Base-by-base conservation (phyloP, 108 stramenopile genomes). In the Nitzschia palea region DNA sequence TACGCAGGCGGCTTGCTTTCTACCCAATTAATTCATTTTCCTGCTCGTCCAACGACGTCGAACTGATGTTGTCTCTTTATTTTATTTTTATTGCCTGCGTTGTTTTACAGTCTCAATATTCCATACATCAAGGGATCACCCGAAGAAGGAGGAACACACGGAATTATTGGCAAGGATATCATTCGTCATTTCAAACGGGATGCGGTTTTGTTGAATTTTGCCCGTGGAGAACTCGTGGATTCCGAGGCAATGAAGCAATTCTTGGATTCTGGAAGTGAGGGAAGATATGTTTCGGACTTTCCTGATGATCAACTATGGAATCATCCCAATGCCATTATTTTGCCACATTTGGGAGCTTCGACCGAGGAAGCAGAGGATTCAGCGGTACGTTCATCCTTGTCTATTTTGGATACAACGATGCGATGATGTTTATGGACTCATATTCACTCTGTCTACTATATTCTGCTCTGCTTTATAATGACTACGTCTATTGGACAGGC, bases 201-300 rank as follows among this genome's bases (percentile, higher is more conserved):
- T 67, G 88, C 86, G 26, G 76, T 79, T n/a, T 62, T 94, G 30
- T 43, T 94, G 42, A 94, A 94, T 81, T 94, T 88, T 81, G 89
- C 93, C 23, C 86, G 93, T 60, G 93, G 93, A 2, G 93, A 88
- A 63, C 47, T 94, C 22, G 88, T 94, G 1, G 86, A 94, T 66
- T 84, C 84, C 15, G 74, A 53, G 12, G 93, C 86, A 25, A 78
- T 94, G 74, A 85, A 85, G 65, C 80, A 71, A 20, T 86, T 81
- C 73, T 55, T 89, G 42, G 86, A 94, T 50, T 25, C 52, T 17
- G 72, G 79, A 25, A 68, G 67, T 14, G 74, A 73, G 14, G 86
- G 80, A 22, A 70, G 80, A 51, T 85, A 85, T 55, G 65, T 85
- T 40, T 68, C 76, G 25, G 86, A 87, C 56, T 87, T 87, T 61